Base-by-base conservation (phyloP, 495 filamentous ascomycete species). In the Lophiotrema nucula region DNA sequence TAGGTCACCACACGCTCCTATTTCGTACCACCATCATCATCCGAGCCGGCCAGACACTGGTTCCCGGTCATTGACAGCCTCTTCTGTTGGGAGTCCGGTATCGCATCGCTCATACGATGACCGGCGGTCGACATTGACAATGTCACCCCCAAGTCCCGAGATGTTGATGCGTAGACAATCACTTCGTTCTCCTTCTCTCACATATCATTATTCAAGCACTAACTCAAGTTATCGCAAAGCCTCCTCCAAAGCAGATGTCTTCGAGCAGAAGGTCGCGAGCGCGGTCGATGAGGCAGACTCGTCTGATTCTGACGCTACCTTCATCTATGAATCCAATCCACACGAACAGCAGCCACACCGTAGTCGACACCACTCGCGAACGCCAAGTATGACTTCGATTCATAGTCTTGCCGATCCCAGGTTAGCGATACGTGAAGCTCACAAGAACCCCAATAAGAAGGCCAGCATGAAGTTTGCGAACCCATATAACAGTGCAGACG, bases 381-480 rank as follows among this genome's bases (percentile, higher is more conserved):
- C 93, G 11, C 93, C 93, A 2, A 97, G 92, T 72, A 88, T 89
- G 18, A 92, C 95, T 3, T 97, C 93, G 3, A 89, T 93, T 81
- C 83, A 74, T 11, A 96, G 86, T 73, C 86, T 88, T 71, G 80
- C 83, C 25, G 89, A 90, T 66, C 86, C 83, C 55, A 73, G 89
- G 37, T 78, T 77, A 53, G 82, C 79, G 48, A 77, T 87, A 62
- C 75, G 84, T 38, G 77, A 78, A 16, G 76, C 80, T n/a, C 86
- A 85, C 49, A 83, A 79, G 43, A 78, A 90, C 16, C 80, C 82
- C 5, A 83, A 86, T 56, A 96, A 96, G 76, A 96, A 96, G 74
- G 88, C 89, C 71, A 95, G 88, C 72, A 97, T 97, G 93, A 97
- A 98, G 66, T 97, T 97, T 65, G 87, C 89, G n/a, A 88, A 88